Evolutionary conservation across 2,329 filamentous ascomycete species (phyloP), one percentile per base, ranked within the genome.

Genomic region (Chrysoporthe puriensis): DNA sequence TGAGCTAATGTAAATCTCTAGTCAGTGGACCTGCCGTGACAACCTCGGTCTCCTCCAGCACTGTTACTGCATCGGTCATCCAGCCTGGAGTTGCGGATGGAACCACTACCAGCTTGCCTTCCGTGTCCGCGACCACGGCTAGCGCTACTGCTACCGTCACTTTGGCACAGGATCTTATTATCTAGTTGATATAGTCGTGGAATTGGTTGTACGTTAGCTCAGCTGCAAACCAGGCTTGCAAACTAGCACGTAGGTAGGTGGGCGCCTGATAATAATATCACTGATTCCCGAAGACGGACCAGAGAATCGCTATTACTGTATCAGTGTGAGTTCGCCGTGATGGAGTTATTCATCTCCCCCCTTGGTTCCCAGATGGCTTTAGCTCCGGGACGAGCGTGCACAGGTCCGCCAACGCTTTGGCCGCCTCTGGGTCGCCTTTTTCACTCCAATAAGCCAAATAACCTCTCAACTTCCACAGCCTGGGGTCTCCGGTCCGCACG

Each of bases 31-130:
- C 57, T 44, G 11, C 57, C 14, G 52, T 46, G 11, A 43, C 63
- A 14, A 56, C 46, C 3, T 26, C 63, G 14, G 21, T 66, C 21
- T 21, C 44, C n/a, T 54, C 63, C 40, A 26, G 57, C 42, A 61
- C 57, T 16, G 46, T 66, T 26, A 66, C 57, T 21, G 63, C 63
- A 26, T 43, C 46, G 3, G 63, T 66, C 32, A 61, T 66, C 21
- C 57, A 66, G 57, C 63, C 63, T 16, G 63, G 63, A 16, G 21
- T 66, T n/a, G 32, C 46, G 13, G 57, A 66, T 54, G 63, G 57
- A n/a, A 62, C 63, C 18, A 36, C 50, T 2, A 61, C 63, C 14
- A 61, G 44, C 63, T 3, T 54, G 46, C 63, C 63, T 7, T 36
- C 46, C 13, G 57, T 66, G 40, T 16, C 63, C 1, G 18, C 44